Conservation (phyloP, 2,329 filamentous ascomycete genomes). For the Fusarium burgessii region DNA sequence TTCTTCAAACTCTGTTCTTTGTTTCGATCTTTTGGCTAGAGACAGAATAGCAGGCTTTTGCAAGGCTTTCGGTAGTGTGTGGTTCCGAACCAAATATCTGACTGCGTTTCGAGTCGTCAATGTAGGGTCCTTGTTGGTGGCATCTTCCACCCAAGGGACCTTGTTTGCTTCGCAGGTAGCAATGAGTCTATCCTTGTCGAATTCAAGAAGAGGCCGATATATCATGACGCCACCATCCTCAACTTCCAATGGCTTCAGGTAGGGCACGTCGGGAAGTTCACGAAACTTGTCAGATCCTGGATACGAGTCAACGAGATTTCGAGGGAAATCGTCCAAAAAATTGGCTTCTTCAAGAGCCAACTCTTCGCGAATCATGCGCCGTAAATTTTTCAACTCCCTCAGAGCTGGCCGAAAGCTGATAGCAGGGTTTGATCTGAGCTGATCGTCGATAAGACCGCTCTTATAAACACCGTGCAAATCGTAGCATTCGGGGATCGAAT, state of each 20-base stretch:
- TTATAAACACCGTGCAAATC: constrained; percentile 78
- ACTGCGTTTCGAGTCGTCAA: constrained; percentile 86
- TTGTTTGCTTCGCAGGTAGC: constrained; percentile 77
- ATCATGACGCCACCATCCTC: constrained; percentile 76
- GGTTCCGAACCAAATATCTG: constrained; percentile 70
- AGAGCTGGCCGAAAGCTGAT: constrained; percentile 53
- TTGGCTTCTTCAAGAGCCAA: constrained; percentile 40
- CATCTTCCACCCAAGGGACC: constrained; percentile 84
- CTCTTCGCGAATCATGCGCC: constrained; percentile 48
- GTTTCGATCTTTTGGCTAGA: constrained; percentile 66
- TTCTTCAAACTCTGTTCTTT: constrained; percentile 58
- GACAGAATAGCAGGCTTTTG: constrained; percentile 72
- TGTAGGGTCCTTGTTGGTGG: constrained; percentile 82
- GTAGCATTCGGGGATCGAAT: constrained; percentile 85
- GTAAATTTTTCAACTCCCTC: constrained; percentile 48
- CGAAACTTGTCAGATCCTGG: constrained; percentile 40
- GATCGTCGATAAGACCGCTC: constrained; percentile 69
- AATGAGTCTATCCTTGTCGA: constrained; percentile 79
- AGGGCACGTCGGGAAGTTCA: constrained; percentile 44
- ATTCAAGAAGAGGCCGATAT: constrained; percentile 76
- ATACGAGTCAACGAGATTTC: constrained; percentile 45
- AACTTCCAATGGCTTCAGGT: constrained; percentile 54
- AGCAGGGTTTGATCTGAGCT: constrained; percentile 51
- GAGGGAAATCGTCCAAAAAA: constrained; percentile 14
- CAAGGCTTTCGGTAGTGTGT: constrained; percentile 76